Evolutionary conservation across 2,329 filamentous ascomycete species (phyloP), one percentile per base, ranked within the genome.

Genomic region (Dactylonectria macrodidyma): DNA sequence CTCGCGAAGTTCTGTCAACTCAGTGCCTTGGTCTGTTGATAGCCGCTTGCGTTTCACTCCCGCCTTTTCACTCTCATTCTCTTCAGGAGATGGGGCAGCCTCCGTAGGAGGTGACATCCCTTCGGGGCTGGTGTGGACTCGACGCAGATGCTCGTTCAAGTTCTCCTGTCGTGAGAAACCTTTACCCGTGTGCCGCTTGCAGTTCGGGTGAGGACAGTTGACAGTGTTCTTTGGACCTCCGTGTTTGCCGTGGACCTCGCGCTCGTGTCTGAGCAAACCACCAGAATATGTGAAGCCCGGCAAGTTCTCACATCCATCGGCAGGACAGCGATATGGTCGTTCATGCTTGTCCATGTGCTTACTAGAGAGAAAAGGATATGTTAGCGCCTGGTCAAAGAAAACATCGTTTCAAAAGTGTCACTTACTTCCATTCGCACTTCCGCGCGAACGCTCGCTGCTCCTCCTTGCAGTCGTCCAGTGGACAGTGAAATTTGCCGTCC

Each of bases 341-440:
- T 97, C 95, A 79, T 98, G 95, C 80, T 97, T 97, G 83, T 98
- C 95, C 95, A 98, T 98, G 80, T 98, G 95, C 84, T 98, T 98
- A 79, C 94, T 97, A 72, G 7, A 19, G 7, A 19, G 33, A 61
- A 36, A 34, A 60, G 22, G 22, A 9, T 10, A 33, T 34, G 69
- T 81, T 72, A 81, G 75, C 70, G 62, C 63, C 55, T 5, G 38
- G 26, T 24, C 16, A 47, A 19, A 4, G 46, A 56, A 34, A 3
- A 65, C 46, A n/a, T 66, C 3, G 11, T 64, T n/a, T 16, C 34
- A 3, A 19, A 26, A 55, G 41, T 38, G n/a, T 64, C 34, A 88
- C 93, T 89, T 85, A 96, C 94, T 92, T 97, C 94, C 94, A 98
- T 84, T 97, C 95, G 83, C 95, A 97, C 73, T 94, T 95, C 71